phyloP scores from a whole-genome alignment of 1,139 yeast species.

The Blastobotrys persicus region DNA sequence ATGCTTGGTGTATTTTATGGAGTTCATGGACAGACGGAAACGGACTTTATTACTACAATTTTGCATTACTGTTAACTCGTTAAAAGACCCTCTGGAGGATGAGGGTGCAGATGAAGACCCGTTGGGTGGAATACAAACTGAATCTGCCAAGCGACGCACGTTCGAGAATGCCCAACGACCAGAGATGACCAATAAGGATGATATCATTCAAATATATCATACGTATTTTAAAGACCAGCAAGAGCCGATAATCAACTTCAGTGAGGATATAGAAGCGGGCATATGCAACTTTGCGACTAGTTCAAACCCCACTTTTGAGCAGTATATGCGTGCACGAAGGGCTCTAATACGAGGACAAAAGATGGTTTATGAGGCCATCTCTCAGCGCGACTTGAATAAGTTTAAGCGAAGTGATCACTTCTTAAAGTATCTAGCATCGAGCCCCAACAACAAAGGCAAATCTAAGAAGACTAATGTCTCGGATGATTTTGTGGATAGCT shows the following conservation, averaged over 20 bases:
- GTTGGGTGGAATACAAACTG: slow-evolving; percentile 28
- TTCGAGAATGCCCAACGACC: too few species aligned
- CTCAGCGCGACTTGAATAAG: slow-evolving; percentile 50
- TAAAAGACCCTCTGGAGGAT: slow-evolving; percentile 67
- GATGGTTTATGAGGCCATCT: slow-evolving; percentile 49
- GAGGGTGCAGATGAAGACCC: slow-evolving; percentile 27
- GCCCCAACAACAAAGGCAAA: slow-evolving; percentile 28
- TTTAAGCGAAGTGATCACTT: slow-evolving; percentile 56
- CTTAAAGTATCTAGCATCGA: slow-evolving; percentile 46
- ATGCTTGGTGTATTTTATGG: slow-evolving; percentile 51
- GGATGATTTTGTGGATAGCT: slow-evolving; percentile 24
- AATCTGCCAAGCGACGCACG: background rate
- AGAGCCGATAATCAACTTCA: slow-evolving; percentile 22
- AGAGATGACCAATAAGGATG: slow-evolving; percentile 26
- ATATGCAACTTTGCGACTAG: slow-evolving; percentile 30
- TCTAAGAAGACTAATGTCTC: slow-evolving; percentile 4
- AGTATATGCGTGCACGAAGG: slow-evolving; percentile 47
- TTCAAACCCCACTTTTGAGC: slow-evolving; percentile 19
- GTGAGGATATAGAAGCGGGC: slow-evolving; percentile 25
- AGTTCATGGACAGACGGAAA: slow-evolving; percentile 52
- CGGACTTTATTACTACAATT: slow-evolving; percentile 51
- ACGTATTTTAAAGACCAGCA: slow-evolving; percentile 41
- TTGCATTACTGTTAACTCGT: slow-evolving; percentile 65
- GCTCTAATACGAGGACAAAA: slow-evolving; percentile 57
- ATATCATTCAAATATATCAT: slow-evolving; percentile 43